Percentiles rank a stretch among this genome's conserved stretches.
Conservation (phyloP, 2,329 filamentous ascomycete species). For the Sclerotiophoma versabilis region DNA sequence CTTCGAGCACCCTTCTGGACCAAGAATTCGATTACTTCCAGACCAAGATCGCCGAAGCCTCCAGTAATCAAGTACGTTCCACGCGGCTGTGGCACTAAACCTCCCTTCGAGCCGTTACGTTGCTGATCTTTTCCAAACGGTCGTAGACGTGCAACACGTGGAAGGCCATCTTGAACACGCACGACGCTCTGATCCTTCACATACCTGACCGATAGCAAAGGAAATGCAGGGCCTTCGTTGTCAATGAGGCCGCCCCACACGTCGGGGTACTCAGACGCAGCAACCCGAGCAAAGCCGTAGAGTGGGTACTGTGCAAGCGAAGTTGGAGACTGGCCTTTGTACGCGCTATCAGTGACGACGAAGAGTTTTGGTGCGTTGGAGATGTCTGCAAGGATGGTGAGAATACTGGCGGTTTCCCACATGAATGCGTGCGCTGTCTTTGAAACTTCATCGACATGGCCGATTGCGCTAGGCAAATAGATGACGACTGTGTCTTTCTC, state of each 20-base stretch:
- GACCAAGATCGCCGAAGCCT: slow-evolving; percentile 52
- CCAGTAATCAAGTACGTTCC: slow-evolving; percentile 56
- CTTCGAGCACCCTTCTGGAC: slow-evolving; percentile 52
- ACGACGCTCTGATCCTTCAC: slow-evolving; percentile 46
- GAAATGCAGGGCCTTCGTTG: slow-evolving; percentile 25
- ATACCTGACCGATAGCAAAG: slow-evolving; percentile 11
- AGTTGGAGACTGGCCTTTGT: slow-evolving; percentile 33
- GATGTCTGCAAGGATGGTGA: slow-evolving; percentile 23
- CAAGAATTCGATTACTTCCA: slow-evolving; percentile 49
- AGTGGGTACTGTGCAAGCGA: slow-evolving; percentile 48
- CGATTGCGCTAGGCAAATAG: slow-evolving; percentile 24
- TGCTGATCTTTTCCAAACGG: slow-evolving; percentile 27
- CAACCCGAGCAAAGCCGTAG: slow-evolving; percentile 50
- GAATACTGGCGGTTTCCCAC: slow-evolving; percentile 29
- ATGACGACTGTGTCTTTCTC: slow-evolving; percentile 20
- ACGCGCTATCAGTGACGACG: slow-evolving; percentile 37
- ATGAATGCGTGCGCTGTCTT: slow-evolving; percentile 24
- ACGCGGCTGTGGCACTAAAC: slow-evolving; percentile 37
- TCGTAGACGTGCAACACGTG: slow-evolving; percentile 44
- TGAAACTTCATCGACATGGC: slow-evolving; percentile 12
- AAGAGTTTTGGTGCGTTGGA: slow-evolving; percentile 34
- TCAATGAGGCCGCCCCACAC: slow-evolving; percentile 52
- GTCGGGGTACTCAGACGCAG: slow-evolving; percentile 51
- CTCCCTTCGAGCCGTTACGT: slow-evolving; percentile 8
- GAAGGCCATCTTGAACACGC: slow-evolving; percentile 50